Evolutionary conservation across 768 basidiomycete genomes (phyloP).

Genomic region (Tulasnella sp.): DNA sequence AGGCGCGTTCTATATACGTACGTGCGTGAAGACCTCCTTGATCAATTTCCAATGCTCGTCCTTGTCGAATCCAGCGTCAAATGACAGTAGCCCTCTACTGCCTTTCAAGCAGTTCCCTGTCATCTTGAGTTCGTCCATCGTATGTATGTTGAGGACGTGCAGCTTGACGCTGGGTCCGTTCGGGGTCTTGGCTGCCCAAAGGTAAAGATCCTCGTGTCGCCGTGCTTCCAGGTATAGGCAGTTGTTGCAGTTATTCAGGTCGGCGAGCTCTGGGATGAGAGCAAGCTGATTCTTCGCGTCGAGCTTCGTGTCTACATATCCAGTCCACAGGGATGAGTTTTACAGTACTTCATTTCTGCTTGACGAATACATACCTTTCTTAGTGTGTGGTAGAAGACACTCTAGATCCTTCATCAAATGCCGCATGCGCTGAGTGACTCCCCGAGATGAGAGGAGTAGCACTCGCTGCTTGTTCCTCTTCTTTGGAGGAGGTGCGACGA

Average conservation of each 20-base stretch:
- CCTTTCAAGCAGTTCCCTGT: slow-evolving; percentile 98
- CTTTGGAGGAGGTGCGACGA: slow-evolving; percentile 29
- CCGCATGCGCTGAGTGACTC: slow-evolving; percentile 91
- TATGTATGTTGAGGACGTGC: slow-evolving; percentile 97
- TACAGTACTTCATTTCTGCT: background rate
- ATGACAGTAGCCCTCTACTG: slow-evolving; percentile 81
- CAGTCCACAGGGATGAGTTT: background rate
- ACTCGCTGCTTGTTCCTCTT: slow-evolving; percentile 93
- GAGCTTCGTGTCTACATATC: slow-evolving; percentile 73
- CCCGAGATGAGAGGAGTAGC: slow-evolving; percentile 81
- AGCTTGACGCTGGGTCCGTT: slow-evolving; percentile 96
- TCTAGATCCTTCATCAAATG: slow-evolving; percentile 95
- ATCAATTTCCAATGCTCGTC: slow-evolving; percentile 76
- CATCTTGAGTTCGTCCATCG: slow-evolving; percentile 99
- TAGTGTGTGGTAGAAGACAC: slow-evolving; percentile 80
- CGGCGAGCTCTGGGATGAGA: slow-evolving; percentile 89
- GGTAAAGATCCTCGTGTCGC: slow-evolving; percentile 86
- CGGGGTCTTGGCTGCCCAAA: slow-evolving; percentile 95
- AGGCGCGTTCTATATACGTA: slow-evolving; percentile 27
- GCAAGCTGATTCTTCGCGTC: slow-evolving; percentile 92
- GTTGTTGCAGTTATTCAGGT: slow-evolving; percentile 96
- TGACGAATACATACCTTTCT: slow-evolving; percentile 60
- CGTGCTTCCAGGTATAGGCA: slow-evolving; percentile 95
- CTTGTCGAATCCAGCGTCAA: slow-evolving; percentile 82
- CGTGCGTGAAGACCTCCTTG: slow-evolving; percentile 92